phyloP scores from a whole-genome alignment of 306 rosid genomes.

The Cyamopsis tetragonoloba region DNA sequence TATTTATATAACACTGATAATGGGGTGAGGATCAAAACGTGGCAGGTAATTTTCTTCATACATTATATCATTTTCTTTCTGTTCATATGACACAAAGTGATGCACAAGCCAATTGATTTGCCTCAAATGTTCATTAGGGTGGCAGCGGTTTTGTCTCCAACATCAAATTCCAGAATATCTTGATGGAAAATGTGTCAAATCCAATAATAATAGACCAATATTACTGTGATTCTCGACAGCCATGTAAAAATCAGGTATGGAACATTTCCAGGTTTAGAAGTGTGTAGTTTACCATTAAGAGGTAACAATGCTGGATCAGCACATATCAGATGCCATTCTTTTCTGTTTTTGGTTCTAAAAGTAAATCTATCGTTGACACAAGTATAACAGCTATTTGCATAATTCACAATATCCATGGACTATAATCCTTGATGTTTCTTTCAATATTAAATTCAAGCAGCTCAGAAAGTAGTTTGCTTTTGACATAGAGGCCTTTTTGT shows the following conservation, averaged over 20 bases:
- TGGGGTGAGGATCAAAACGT: slow-evolving; percentile 85
- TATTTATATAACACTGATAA: slow-evolving; percentile 56
- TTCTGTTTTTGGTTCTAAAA: neutral
- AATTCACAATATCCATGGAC: neutral
- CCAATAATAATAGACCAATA: neutral
- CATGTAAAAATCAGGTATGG: neutral
- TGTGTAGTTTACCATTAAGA: too few relatives aligned
- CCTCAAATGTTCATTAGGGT: neutral
- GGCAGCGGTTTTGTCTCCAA: neutral
- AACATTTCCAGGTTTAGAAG: too few relatives aligned
- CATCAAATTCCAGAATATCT: neutral
- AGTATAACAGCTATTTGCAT: neutral
- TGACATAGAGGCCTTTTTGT: neutral
- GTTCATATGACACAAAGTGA: neutral
- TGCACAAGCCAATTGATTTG: neutral
- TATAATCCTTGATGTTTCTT: neutral
- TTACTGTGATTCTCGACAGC: neutral
- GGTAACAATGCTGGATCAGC: too few relatives aligned
- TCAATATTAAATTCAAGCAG: neutral
- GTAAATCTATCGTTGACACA: neutral
- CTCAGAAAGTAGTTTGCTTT: neutral
- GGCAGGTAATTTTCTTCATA: slow-evolving; percentile 60
- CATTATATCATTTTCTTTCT: neutral
- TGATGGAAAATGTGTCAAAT: neutral
- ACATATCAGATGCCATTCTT: too few relatives aligned